Percentiles rank a stretch among this genome's conserved stretches.
Evolutionary conservation across 192 early-diverging fungal genomes (phyloP).

Genomic region (Jimgerdemannia flammicorona): DNA sequence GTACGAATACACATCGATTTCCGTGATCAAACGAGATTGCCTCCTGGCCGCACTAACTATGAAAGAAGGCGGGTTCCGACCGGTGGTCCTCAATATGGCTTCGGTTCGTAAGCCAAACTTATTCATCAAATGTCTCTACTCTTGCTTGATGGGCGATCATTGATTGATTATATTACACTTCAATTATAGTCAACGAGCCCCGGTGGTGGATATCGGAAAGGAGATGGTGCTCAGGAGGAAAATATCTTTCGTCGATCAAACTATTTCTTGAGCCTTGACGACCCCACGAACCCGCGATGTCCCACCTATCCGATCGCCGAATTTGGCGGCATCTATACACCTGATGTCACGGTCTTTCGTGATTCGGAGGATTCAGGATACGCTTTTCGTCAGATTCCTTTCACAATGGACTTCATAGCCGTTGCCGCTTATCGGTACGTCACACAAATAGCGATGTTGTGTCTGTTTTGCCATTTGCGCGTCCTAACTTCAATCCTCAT

Average conservation of each 20-base stretch:
- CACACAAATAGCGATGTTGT: constrained; percentile 36
- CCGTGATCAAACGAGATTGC: background rate
- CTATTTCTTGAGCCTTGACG: constrained; percentile 42
- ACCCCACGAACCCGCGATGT: constrained; percentile 33
- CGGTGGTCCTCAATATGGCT: background rate
- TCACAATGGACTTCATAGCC: constrained; percentile 40
- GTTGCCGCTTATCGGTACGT: constrained; percentile 39
- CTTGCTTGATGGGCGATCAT: background rate
- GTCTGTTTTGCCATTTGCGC: constrained; percentile 23
- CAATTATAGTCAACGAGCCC: constrained; percentile 7
- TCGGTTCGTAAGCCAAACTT: background rate
- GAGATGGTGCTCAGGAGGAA: constrained; percentile 42
- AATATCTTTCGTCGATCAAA: constrained; percentile 40
- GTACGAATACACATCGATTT: background rate
- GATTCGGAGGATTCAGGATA: constrained; percentile 41
- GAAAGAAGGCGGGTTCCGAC: background rate
- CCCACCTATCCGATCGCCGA: constrained; percentile 43
- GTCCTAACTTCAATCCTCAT: background rate
- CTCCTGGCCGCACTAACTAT: background rate
- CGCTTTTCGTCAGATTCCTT: constrained; percentile 37
- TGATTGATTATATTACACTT: background rate
- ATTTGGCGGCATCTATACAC: constrained; percentile 46
- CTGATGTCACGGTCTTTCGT: constrained; percentile 39
- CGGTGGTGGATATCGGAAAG: constrained; percentile 43
- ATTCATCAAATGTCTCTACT: background rate